Conservation (phyloP, 1,284 basidiomycete species). For the Apiotrichum gamsii region DNA sequence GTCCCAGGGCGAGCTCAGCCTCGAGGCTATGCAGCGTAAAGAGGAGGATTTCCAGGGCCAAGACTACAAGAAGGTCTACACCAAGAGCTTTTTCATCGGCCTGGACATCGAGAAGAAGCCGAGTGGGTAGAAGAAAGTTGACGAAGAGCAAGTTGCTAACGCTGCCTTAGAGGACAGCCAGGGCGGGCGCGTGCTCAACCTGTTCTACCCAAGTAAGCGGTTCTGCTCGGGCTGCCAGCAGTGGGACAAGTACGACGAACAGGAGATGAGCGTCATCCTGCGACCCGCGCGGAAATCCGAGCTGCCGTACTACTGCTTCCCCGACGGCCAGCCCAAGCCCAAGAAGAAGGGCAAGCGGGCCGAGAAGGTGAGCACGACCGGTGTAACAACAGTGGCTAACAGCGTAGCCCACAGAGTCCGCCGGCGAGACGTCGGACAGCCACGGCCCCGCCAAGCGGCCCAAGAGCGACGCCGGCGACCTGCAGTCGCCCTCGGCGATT, state of each 20-base stretch:
- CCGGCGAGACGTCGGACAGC: constrained; percentile 29
- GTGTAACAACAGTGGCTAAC: no score
- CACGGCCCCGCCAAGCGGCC: constrained; percentile 42
- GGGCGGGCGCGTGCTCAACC: constrained; percentile 69
- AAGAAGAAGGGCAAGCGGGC: constrained; percentile 44
- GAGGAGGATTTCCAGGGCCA: constrained; percentile 73
- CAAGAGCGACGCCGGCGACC: constrained; percentile 23
- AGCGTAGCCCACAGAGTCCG: constrained; percentile 5
- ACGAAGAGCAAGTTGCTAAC: no score
- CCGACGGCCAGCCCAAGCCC: constrained; percentile 40
- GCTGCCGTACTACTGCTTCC: constrained; percentile 40
- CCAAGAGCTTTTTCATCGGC: constrained; percentile 95
- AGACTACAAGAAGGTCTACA: constrained; percentile 73
- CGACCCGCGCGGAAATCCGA: constrained; percentile 72
- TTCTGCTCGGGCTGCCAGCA: constrained; percentile 92
- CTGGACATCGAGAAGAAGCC: constrained; percentile 86
- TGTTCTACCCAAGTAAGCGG: constrained; percentile 92
- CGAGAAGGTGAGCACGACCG: constrained; percentile 30
- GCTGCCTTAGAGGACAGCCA: constrained; percentile 40
- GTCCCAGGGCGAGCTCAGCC: constrained; percentile 78
- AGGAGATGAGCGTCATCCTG: constrained; percentile 89
- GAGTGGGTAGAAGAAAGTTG: constrained; percentile 64
- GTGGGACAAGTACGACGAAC: constrained; percentile 94
- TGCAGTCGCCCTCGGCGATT: not conserved
- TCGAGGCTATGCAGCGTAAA: constrained; percentile 64